A percentile compares a stretch with the other conserved stretches of the same genome.
phyloP scores from a whole-genome alignment of 805 yeast species.

The Yarrowia bubula region DNA sequence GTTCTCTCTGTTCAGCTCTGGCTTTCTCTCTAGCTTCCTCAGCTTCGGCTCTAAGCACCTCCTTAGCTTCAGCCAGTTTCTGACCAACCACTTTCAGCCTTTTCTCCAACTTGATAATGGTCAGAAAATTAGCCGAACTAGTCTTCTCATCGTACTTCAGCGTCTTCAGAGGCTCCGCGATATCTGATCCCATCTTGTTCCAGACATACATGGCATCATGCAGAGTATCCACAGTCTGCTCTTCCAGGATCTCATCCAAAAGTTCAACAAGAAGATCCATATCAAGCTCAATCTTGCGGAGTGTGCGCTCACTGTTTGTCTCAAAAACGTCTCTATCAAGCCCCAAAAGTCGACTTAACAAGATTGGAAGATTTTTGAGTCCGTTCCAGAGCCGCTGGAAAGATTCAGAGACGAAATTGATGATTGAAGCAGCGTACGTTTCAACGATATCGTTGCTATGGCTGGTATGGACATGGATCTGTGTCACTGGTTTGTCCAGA shows the following conservation, averaged over 20 bases:
- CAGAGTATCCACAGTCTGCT: not conserved
- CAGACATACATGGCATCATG: not conserved
- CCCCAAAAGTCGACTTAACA: not conserved
- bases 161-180: not conserved
- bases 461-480: not conserved
- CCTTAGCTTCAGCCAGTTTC: not conserved
- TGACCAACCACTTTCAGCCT: not conserved
- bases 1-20: too few species aligned
- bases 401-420: not conserved
- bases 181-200: not conserved
- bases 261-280: not conserved
- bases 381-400: constrained; percentile 1
- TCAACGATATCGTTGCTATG: not conserved
- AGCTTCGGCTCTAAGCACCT: not conserved
- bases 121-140: not conserved
- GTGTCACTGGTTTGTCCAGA: not conserved
- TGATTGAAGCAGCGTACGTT: too few species aligned
- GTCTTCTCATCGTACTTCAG: not conserved
- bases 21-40: too few species aligned
- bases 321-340: not conserved
- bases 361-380: not conserved
- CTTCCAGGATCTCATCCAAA: not conserved
- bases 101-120: not conserved
- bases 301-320: not conserved
- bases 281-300: not conserved